phyloP scores from a whole-genome alignment of 2,329 filamentous ascomycete species.

The Aureobasidium leucospermi region DNA sequence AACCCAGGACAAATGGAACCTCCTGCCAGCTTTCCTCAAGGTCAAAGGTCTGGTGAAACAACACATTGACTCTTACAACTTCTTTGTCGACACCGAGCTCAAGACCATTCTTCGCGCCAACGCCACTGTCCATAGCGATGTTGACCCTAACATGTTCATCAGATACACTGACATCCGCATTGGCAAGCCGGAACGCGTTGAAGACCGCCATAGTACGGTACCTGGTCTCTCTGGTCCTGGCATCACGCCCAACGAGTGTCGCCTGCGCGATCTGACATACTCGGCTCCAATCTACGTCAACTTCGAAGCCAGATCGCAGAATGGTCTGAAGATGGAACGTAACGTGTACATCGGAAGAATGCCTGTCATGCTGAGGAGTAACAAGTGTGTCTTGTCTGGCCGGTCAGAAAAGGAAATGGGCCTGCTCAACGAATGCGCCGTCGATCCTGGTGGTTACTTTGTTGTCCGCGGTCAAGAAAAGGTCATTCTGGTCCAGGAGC shows the following conservation, averaged over 20 bases:
- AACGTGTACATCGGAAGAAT: slow-evolving; percentile 77
- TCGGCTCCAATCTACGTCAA: slow-evolving; percentile 90
- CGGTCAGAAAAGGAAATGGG: slow-evolving; percentile 87
- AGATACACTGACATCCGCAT: slow-evolving; percentile 67
- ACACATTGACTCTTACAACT: slow-evolving; percentile 98
- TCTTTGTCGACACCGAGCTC: slow-evolving; percentile 92
- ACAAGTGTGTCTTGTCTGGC: slow-evolving; percentile 78
- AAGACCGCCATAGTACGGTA: slow-evolving; percentile 55
- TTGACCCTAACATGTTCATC: slow-evolving; percentile 86
- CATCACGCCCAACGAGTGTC: slow-evolving; percentile 91
- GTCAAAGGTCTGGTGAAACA: slow-evolving; percentile 96
- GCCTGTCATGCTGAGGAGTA: slow-evolving; percentile 95
- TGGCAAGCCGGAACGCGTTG: slow-evolving; percentile 69
- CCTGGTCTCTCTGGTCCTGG: slow-evolving; percentile 26
- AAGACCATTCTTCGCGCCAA: slow-evolving; percentile 96
- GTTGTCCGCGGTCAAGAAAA: slow-evolving; percentile 97
- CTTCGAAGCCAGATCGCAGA: slow-evolving; percentile 43
- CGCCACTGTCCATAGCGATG: slow-evolving; percentile 79
- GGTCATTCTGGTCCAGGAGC: slow-evolving; percentile 96
- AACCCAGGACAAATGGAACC: slow-evolving; percentile 81
- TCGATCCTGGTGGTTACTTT: slow-evolving; percentile 96
- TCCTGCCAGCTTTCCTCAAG: slow-evolving; percentile 94
- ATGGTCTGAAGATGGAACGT: slow-evolving; percentile 64
- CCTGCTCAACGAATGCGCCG: slow-evolving; percentile 84
- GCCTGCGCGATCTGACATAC: slow-evolving; percentile 95